phyloP scores from a whole-genome alignment of 2,329 filamentous ascomycete species.

The Sporothrix pallida region DNA sequence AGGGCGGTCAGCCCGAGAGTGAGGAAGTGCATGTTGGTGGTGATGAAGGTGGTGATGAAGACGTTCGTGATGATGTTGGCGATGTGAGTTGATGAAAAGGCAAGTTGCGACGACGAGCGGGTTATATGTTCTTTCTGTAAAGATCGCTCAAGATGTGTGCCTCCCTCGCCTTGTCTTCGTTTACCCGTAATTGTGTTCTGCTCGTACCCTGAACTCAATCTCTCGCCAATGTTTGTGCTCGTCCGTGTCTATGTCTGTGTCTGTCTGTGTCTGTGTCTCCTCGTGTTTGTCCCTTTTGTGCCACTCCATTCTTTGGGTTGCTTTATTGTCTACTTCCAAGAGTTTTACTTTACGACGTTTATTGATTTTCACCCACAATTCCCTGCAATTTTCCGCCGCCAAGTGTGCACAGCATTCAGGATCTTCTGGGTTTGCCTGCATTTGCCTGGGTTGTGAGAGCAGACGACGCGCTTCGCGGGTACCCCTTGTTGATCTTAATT shows the following conservation, averaged over 20 bases:
- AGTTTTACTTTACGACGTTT: background rate
- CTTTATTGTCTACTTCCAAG: background rate
- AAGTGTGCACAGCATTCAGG: constrained; percentile 4
- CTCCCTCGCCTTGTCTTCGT: background rate
- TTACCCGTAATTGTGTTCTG: constrained; percentile 4
- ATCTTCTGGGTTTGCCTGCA: background rate
- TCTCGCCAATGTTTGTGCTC: background rate
- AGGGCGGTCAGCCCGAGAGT: background rate
- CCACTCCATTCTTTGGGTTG: constrained; percentile 13
- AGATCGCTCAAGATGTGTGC: background rate
- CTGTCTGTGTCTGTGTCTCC: constrained; percentile 8
- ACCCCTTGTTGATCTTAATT: constrained; percentile 26
- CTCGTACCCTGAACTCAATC: too few species aligned
- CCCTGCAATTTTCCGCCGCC: constrained; percentile 19
- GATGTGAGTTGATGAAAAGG: background rate
- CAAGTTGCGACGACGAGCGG: too few species aligned
- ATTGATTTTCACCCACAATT: background rate
- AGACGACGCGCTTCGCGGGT: background rate
- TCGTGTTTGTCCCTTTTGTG: constrained; percentile 19
- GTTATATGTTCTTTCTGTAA: too few species aligned
- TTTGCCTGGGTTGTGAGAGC: too few species aligned
- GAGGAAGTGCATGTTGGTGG: background rate
- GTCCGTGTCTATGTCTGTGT: background rate
- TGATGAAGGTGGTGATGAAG: background rate
- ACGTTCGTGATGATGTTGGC: background rate